These are phyloP conservation scores for Naegleria fowleri DNA, from an alignment of 208 protist genomes.

Conservation along the genomic window DNA sequence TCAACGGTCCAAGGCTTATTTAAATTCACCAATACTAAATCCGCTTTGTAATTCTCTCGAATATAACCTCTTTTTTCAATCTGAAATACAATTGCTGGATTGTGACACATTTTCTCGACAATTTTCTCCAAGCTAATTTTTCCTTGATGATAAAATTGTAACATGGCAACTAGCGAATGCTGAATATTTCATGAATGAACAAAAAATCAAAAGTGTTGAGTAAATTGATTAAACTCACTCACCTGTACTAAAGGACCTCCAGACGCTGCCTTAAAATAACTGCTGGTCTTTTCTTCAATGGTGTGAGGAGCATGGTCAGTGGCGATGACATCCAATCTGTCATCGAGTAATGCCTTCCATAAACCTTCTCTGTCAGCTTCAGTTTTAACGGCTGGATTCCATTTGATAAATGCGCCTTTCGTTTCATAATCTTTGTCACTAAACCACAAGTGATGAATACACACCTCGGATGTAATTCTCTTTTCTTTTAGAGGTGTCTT, in stretches of 20 bases:
- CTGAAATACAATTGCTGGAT: slow-evolving; percentile 64
- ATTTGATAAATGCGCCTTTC: slow-evolving; percentile 67
- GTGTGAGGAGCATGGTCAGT: slow-evolving; percentile 89
- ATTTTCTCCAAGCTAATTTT: slow-evolving; percentile 44
- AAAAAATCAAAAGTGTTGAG: too few species aligned
- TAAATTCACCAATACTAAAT: slow-evolving; percentile 51
- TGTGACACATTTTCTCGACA: slow-evolving; percentile 48
- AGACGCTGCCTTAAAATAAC: slow-evolving; percentile 60
- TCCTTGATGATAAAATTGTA: slow-evolving; percentile 56
- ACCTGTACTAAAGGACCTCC: slow-evolving; percentile 83
- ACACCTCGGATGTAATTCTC: slow-evolving; percentile 73
- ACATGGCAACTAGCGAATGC: slow-evolving; percentile 56
- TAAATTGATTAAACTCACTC: slow-evolving; percentile 78
- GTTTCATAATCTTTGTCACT: slow-evolving; percentile 48
- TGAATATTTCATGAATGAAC: slow-evolving; percentile 71
- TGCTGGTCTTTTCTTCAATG: slow-evolving; percentile 65
- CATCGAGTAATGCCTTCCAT: slow-evolving; percentile 73
- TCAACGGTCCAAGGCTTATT: slow-evolving; percentile 54
- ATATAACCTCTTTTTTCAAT: slow-evolving; percentile 67
- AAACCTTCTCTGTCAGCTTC: slow-evolving; percentile 65
- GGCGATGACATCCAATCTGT: slow-evolving; percentile 79
- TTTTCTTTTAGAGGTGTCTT: slow-evolving; percentile 50
- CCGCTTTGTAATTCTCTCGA: slow-evolving; percentile 41
- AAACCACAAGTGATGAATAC: slow-evolving; percentile 81
- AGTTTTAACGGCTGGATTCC: slow-evolving; percentile 71